Evolutionary conservation across 2,329 filamentous ascomycete species (phyloP), one percentile per base, ranked within the genome.

Genomic region (Xylariaceae sp.): DNA sequence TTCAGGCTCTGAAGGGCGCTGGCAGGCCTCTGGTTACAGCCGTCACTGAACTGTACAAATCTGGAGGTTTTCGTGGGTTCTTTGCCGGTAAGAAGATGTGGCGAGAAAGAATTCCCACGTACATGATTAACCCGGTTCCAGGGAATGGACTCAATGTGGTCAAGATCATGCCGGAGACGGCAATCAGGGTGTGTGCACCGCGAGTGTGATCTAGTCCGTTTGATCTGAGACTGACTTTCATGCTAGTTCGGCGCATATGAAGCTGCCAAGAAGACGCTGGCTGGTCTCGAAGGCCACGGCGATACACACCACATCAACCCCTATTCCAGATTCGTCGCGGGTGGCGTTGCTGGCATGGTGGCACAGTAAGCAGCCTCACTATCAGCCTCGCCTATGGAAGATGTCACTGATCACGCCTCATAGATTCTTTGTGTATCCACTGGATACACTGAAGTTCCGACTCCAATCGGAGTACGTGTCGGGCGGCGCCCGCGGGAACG

Each of bases 151-250:
- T 98, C 47, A 98, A 98, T 49, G 88, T 98, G 3, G 61, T 95
- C 52, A 98, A 98, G 60, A 92, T 98, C 40, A 94, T 96, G 87
- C 92, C 92, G 0, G 92, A 98, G 64, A 95, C 90, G 18, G 90
- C 92, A 17, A 94, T 98, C 56, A 94, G 95, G 50, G 65, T 68
- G 53, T 23, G 47, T 47, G n/a, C n/a, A n/a, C n/a, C n/a, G n/a
- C n/a, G n/a, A n/a, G n/a, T n/a, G n/a, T n/a, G n/a, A n/a, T n/a
- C n/a, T n/a, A n/a, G n/a, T n/a, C n/a, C n/a, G n/a, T n/a, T 5
- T 12, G 23, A 34, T 14, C 3, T 11, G 12, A 15, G 15, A 26
- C 47, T 56, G 32, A 52, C 32, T 12, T 11, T 13, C n/a, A 12
- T 19, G 14, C 24, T 27, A 69, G 61, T 98, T 98, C 57, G 92